phyloP scores from a whole-genome alignment of 2,329 filamentous ascomycete species.

The Arthrinium puccinioides region DNA sequence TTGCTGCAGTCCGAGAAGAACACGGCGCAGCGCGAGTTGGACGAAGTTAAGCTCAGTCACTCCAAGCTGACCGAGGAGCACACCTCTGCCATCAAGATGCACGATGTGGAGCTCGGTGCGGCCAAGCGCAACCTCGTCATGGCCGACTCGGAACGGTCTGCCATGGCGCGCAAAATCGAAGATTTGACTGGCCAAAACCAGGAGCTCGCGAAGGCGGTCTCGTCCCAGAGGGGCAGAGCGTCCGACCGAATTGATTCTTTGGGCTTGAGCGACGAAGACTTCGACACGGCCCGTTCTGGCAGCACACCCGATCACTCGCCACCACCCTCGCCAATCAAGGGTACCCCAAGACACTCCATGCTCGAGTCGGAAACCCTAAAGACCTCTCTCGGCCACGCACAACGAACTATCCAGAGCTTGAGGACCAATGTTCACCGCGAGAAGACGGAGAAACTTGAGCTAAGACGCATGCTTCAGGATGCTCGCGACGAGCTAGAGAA shows the following conservation, averaged over 20 bases:
- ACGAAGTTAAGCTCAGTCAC: slow-evolving; percentile 77
- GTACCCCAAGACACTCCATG: slow-evolving; percentile 80
- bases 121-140: slow-evolving; percentile 73
- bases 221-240: slow-evolving; percentile 61
- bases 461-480: slow-evolving; percentile 92
- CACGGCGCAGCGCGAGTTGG: slow-evolving; percentile 73
- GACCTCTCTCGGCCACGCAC: slow-evolving; percentile 88
- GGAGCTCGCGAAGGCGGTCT: slow-evolving; percentile 79
- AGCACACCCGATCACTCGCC: slow-evolving; percentile 84
- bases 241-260: slow-evolving; percentile 57
- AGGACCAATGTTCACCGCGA: slow-evolving; percentile 93
- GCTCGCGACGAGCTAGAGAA: slow-evolving; percentile 85
- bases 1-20: slow-evolving; percentile 68
- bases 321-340: slow-evolving; percentile 83
- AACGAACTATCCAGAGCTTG: slow-evolving; percentile 92
- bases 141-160: slow-evolving; percentile 70
- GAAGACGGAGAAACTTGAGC: slow-evolving; percentile 96
- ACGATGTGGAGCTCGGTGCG: slow-evolving; percentile 81
- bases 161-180: slow-evolving; percentile 77
- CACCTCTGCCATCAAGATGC: slow-evolving; percentile 66
- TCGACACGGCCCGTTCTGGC: slow-evolving; percentile 59
- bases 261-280: slow-evolving; percentile 53
- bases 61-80: slow-evolving; percentile 79
- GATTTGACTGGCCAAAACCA: slow-evolving; percentile 85
- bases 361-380: slow-evolving; percentile 95